phyloP scores from a whole-genome alignment of 768 basidiomycete species.

The Piloderma croceum region DNA sequence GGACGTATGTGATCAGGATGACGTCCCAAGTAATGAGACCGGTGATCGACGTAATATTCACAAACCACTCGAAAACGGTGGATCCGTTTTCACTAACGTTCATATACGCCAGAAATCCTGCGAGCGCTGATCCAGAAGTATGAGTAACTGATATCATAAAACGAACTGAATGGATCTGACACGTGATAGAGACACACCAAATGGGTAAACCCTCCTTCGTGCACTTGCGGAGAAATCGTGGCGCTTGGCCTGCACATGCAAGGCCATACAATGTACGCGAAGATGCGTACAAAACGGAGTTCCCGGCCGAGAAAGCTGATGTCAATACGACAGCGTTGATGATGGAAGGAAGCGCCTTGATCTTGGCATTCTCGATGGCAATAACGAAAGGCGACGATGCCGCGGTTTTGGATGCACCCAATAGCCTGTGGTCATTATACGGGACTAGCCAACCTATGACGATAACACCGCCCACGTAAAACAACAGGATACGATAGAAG shows the following conservation, averaged over 20 bases:
- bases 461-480: slow-evolving; percentile 70
- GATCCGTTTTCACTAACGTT: slow-evolving; percentile 36
- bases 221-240: slow-evolving; percentile 39
- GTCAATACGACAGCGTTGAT: slow-evolving; percentile 61
- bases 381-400: slow-evolving; percentile 66
- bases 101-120: slow-evolving; percentile 39
- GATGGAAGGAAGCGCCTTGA: slow-evolving; percentile 54
- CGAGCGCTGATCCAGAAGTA: slow-evolving; percentile 40
- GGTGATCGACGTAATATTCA: slow-evolving; percentile 43
- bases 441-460: slow-evolving; percentile 70
- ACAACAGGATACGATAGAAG: slow-evolving; percentile 52
- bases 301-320: slow-evolving; percentile 48
- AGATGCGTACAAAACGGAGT: slow-evolving; percentile 54
- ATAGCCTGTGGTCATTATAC: slow-evolving; percentile 45
- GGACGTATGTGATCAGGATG: slow-evolving; percentile 60
- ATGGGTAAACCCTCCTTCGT: slow-evolving; percentile 44
- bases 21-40: slow-evolving; percentile 46
- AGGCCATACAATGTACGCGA: slow-evolving; percentile 51
- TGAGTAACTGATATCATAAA: slow-evolving; percentile 55
- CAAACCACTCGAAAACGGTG: slow-evolving; percentile 46
- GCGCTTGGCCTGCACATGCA: slow-evolving; percentile 47
- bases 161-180: slow-evolving; percentile 54
- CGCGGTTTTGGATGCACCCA: slow-evolving; percentile 43
- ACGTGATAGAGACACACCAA: slow-evolving; percentile 45
- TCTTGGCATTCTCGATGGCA: slow-evolving; percentile 41